Evolutionary conservation across 768 basidiomycete genomes (phyloP).

Genomic region (Russula griseocarnosa): DNA sequence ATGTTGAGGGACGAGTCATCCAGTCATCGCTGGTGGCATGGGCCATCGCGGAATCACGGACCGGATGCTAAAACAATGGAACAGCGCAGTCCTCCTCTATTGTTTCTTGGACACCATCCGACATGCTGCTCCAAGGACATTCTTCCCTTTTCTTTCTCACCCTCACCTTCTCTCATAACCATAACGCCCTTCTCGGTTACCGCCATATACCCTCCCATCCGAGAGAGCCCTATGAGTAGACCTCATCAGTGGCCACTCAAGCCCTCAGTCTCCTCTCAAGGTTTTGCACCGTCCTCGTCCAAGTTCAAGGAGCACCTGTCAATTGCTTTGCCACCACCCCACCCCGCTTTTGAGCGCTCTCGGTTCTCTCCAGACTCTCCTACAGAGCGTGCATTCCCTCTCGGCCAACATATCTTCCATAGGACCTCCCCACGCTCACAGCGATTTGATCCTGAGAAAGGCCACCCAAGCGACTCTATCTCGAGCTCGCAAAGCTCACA

Average conservation of each 20-base stretch:
- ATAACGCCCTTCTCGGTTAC: not conserved
- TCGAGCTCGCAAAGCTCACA: slow-evolving; percentile 25
- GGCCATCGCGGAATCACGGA: not conserved
- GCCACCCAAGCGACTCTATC: slow-evolving; percentile 20
- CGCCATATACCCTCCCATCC: not conserved
- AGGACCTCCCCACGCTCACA: slow-evolving; percentile 29
- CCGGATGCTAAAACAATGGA: not conserved
- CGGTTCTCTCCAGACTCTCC: slow-evolving; percentile 47
- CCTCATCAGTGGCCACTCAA: slow-evolving; percentile 4
- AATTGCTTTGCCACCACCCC: slow-evolving; percentile 24
- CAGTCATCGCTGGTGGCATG: not conserved
- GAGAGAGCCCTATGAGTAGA: slow-evolving; percentile 16
- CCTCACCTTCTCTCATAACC: too few species aligned
- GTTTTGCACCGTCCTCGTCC: not conserved
- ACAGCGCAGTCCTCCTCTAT: not conserved
- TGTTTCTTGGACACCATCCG: not conserved
- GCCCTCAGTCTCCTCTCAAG: slow-evolving; percentile 3
- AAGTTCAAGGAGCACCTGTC: slow-evolving; percentile 25
- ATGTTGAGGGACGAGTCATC: not conserved
- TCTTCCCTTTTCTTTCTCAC: not conserved
- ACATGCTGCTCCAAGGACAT: not conserved
- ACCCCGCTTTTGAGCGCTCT: slow-evolving; percentile 35
- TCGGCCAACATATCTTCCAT: slow-evolving; percentile 31
- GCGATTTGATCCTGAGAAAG: slow-evolving; percentile 27
- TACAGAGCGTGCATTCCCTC: slow-evolving; percentile 20